These are phyloP conservation scores for Mucor indicus DNA, from an alignment of 371 early-diverging fungal genomes.

Conservation along the genomic window DNA sequence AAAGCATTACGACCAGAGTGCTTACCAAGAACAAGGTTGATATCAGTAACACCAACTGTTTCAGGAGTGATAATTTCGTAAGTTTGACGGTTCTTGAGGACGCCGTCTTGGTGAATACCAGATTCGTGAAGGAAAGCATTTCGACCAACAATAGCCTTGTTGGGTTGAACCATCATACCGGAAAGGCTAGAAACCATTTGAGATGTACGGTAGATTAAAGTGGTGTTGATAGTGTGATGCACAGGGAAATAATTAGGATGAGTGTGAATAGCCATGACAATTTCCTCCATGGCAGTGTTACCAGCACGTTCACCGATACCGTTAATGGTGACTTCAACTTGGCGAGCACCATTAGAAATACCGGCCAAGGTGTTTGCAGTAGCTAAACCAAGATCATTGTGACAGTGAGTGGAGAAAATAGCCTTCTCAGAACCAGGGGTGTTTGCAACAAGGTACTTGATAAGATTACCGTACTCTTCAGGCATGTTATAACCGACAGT, in stretches of 20 bases:
- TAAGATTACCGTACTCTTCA: constrained; percentile 82
- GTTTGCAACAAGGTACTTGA: constrained; percentile 75
- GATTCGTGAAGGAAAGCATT: constrained; percentile 98
- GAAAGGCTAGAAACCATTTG: constrained; percentile 84
- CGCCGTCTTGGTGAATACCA: constrained; percentile 97
- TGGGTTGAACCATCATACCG: constrained; percentile 94
- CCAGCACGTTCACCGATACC: constrained; percentile 98
- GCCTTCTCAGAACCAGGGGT: constrained; percentile 76
- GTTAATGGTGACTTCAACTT: constrained; percentile 96
- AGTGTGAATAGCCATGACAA: constrained; percentile 92
- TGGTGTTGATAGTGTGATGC: constrained; percentile 83
- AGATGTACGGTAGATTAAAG: constrained; percentile 82
- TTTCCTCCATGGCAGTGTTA: constrained; percentile 94
- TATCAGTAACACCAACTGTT: constrained; percentile 83
- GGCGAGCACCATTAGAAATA: constrained; percentile 86
- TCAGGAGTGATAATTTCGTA: constrained; percentile 96
- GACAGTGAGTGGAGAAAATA: constrained; percentile 93
- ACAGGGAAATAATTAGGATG: constrained; percentile 85
- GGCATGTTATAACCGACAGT: constrained; percentile 95
- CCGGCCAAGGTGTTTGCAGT: constrained; percentile 95
- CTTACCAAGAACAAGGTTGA: constrained; percentile 89
- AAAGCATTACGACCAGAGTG: constrained; percentile 96
- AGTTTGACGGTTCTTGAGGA: constrained; percentile 90
- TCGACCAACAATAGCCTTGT: constrained; percentile 96
- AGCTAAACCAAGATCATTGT: constrained; percentile 95